Base-by-base conservation (phyloP, 2,329 filamentous ascomycete species). In the Lanzia echinophila region DNA sequence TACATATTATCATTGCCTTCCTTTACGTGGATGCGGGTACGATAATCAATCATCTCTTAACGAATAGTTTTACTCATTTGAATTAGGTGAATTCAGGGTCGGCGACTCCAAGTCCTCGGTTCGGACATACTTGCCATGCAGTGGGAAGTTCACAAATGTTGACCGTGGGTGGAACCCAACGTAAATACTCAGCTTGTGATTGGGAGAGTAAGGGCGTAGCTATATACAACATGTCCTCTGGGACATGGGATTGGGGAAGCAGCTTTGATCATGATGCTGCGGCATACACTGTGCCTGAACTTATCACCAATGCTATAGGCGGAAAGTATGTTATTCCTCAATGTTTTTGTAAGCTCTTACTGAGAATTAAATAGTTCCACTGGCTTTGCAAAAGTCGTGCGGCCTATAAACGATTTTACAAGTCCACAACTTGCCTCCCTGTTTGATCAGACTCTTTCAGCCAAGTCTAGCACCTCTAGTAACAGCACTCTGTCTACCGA, bases 1-100 rank as follows among this genome's bases (percentile, higher is more conserved):
- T 74, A 72, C 49, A 68, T 75, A 7, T 66, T 78, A 1, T 73
- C 72, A 1, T 48, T 77, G 1, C 74, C 74, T 0, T 72, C 73
- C 0, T 77, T 76, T 56, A 70, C 58, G 4, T 76, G 75, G 74
- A 51, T 52, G 10, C 17, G 47, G n/a, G 53, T 55, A 42, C 22
- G 39, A 36, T 19, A 12, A 68, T 4, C 4, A 68, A 8, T 19
- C 17, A 22, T 36, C 15, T 8, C 11, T 12, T 36, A 13, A 15
- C n/a, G 3, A 12, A 36, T 47, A 7, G 19, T n/a, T 15, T 19
- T 12, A 34, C 32, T 47, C 8, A 47, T 22, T 20, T 17, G 12
- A 22, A 28, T 12, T 67, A 69, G 39, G 60, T 73, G 8, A 73
- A 68, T 54, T 59, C 62, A 22, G 71, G 71, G 2, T 55, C 62